Conservation (phyloP, 75 land plant genomes). For the Larix kaempferi region DNA sequence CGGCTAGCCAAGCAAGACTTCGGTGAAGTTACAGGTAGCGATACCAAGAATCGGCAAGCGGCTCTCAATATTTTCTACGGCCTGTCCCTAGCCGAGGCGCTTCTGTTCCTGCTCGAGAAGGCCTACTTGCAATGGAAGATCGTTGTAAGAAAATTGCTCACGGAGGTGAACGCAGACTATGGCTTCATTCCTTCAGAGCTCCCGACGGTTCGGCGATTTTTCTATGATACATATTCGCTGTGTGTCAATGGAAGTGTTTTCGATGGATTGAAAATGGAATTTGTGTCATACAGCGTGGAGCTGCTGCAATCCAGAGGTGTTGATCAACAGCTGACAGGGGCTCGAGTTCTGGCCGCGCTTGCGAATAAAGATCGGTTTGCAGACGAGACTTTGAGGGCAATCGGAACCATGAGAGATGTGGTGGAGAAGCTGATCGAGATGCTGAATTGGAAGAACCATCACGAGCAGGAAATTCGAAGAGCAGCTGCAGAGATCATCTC, state of each 20-base stretch:
- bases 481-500: conserved; percentile 55
- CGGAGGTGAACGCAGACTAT: conserved; percentile 43
- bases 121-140: conserved; percentile 74
- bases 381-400: conserved; percentile 58
- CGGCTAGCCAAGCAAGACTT: conserved; percentile 49
- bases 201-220: conserved; percentile 50
- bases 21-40: conserved; percentile 26
- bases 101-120: conserved; percentile 70
- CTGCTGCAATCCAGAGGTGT: conserved; percentile 39
- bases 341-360: conserved; percentile 39
- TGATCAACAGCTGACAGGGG: conserved; percentile 59
- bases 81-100: conserved; percentile 61
- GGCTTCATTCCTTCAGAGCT: conserved; percentile 28
- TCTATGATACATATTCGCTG: conserved; percentile 69
- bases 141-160: conserved; percentile 31
- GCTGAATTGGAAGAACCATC: conserved; percentile 69
- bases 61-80: conserved; percentile 68
- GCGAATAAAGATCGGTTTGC: conserved; percentile 21
- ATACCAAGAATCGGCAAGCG: conserved; percentile 25
- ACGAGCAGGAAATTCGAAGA: conserved; percentile 61
- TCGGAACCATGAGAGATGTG: conserved; percentile 45
- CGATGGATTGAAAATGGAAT: conserved; percentile 82
- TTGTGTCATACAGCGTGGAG: conserved; percentile 60
- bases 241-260: conserved; percentile 77
- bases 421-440: conserved; percentile 83